Conservation (phyloP, 2,329 filamentous ascomycete species). For the Claviceps pazoutovae region DNA sequence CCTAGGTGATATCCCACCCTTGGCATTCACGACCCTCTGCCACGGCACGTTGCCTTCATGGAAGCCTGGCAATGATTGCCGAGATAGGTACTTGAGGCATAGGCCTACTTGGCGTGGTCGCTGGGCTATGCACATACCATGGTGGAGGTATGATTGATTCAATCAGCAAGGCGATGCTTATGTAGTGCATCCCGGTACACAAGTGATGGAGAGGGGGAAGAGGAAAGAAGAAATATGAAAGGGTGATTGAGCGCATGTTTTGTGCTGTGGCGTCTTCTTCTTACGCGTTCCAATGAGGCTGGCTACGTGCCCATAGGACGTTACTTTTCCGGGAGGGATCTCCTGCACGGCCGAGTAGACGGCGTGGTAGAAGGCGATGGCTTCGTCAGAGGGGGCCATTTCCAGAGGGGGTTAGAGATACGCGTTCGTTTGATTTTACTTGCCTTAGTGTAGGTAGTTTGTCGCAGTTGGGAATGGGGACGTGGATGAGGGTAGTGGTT, state of each 20-base stretch:
- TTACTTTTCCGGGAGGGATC: slow-evolving; percentile 71
- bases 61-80: slow-evolving; percentile 38
- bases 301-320: slow-evolving; percentile 75
- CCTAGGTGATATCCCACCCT: slow-evolving; percentile 76
- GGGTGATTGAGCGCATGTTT: not conserved
- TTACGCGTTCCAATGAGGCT: slow-evolving; percentile 57
- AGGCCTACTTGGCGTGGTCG: slow-evolving; percentile 75
- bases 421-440: too few relatives aligned
- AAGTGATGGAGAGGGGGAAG: not conserved
- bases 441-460: too few relatives aligned
- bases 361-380: slow-evolving; percentile 56
- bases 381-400: slow-evolving; percentile 64
- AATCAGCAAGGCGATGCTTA: too few relatives aligned
- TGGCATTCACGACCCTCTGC: slow-evolving; percentile 85
- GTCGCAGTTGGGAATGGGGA: too few relatives aligned
- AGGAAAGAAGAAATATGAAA: not conserved
- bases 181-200: not conserved
- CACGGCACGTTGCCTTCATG: slow-evolving; percentile 75
- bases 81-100: slow-evolving; percentile 73
- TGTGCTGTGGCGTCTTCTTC: not conserved
- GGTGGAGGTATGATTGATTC: too few relatives aligned
- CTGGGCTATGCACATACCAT: slow-evolving; percentile 35
- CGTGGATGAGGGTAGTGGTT: too few relatives aligned
- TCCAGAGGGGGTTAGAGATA: not conserved
- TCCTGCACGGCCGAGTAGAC: slow-evolving; percentile 79